These are phyloP conservation scores for Panaeolus cyanescens DNA, from an alignment of 768 basidiomycete species.

Conservation along the genomic window DNA sequence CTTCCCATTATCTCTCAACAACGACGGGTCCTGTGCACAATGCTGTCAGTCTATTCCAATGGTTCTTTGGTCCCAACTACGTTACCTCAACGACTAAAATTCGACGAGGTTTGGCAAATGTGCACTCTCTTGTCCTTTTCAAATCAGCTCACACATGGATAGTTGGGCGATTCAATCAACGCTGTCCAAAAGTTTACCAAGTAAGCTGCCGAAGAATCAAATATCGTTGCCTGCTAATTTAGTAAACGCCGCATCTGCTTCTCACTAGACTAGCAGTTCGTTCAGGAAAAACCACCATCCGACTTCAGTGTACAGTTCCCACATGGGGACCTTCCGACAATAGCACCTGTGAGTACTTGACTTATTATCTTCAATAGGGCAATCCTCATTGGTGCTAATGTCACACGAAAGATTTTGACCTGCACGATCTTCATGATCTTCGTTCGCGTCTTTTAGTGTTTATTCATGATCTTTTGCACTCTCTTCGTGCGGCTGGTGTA, in stretches of 20 bases:
- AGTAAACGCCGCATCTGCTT: background rate
- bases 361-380: background rate
- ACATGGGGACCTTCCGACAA: slow-evolving; percentile 64
- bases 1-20: slow-evolving; percentile 1
- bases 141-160: background rate
- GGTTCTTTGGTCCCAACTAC: slow-evolving; percentile 15
- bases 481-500: slow-evolving; percentile 63
- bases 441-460: slow-evolving; percentile 62
- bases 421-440: slow-evolving; percentile 69
- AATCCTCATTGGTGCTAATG: background rate
- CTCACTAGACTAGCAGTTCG: slow-evolving; percentile 45
- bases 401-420: slow-evolving; percentile 50
- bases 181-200: slow-evolving; percentile 65
- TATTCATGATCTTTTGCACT: slow-evolving; percentile 63
- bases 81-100: slow-evolving; percentile 19
- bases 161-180: slow-evolving; percentile 56
- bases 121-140: background rate
- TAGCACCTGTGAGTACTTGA: slow-evolving; percentile 45
- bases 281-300: slow-evolving; percentile 48
- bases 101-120: slow-evolving; percentile 1
- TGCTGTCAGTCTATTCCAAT: slow-evolving; percentile 25
- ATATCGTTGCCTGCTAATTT: background rate
- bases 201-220: slow-evolving; percentile 33
- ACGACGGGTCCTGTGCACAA: slow-evolving; percentile 8
- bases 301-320: slow-evolving; percentile 66